These are phyloP conservation scores for Triticum aestivum DNA, from an alignment of 176 grass and related monocot species.

Conservation along the genomic window IWGSC_CS_RefSeq_v2.1 NC_057814.1:573504109-573504608, in stretches of 20 bases:
- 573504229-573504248: slow-evolving; percentile 14
- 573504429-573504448: neutral
- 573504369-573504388: neutral
- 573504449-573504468: neutral
- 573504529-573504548: slow-evolving; percentile 40
- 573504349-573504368: too few relatives aligned
- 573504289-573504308: slow-evolving; percentile 32
- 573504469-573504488: slow-evolving; percentile 97
- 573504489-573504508: slow-evolving; percentile 82
- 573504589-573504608: slow-evolving; percentile 81
- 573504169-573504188: neutral
- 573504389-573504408: neutral
- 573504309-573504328: neutral
- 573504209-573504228: slow-evolving; percentile 17
- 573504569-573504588: slow-evolving; percentile 73
- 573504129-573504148: neutral
- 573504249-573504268: neutral
- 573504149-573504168: too few relatives aligned
- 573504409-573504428: slow-evolving; percentile 2
- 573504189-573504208: neutral
- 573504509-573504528: slow-evolving; percentile 44
- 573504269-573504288: slow-evolving; percentile 21
- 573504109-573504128: neutral
- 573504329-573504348: too few relatives aligned
- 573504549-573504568: slow-evolving; percentile 32